A percentile compares a stretch with the other conserved stretches of the same genome.
phyloP scores from a whole-genome alignment of 495 filamentous ascomycete genomes.

The Clohesyomyces aquaticus region DNA sequence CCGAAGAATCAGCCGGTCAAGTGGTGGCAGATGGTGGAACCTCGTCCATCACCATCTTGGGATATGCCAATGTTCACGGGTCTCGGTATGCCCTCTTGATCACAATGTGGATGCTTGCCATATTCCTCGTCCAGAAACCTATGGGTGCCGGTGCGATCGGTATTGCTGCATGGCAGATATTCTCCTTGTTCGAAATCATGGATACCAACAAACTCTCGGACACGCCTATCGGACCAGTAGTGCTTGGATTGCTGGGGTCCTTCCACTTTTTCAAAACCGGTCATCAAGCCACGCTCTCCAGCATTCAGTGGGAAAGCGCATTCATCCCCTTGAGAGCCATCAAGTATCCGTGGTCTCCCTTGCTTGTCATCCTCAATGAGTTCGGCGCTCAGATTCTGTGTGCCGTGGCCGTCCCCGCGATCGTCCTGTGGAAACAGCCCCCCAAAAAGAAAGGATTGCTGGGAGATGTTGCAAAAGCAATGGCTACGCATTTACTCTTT shows the following conservation, averaged over 20 bases:
- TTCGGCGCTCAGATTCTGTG: slow-evolving; percentile 88
- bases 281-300: slow-evolving; percentile 85
- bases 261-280: slow-evolving; percentile 98
- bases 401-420: slow-evolving; percentile 73
- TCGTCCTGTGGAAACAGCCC: slow-evolving; percentile 83
- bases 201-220: slow-evolving; percentile 72
- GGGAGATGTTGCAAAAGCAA: slow-evolving; percentile 67
- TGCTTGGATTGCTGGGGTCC: slow-evolving; percentile 82
- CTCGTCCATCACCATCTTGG: slow-evolving; percentile 73
- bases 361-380: slow-evolving; percentile 81
- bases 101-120: slow-evolving; percentile 71
- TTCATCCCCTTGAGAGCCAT: slow-evolving; percentile 86
- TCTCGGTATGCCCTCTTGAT: slow-evolving; percentile 87
- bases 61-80: slow-evolving; percentile 90
- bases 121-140: slow-evolving; percentile 86
- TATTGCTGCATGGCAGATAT: slow-evolving; percentile 79
- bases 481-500: slow-evolving; percentile 74
- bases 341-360: slow-evolving; percentile 84
- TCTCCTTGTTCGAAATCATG: slow-evolving; percentile 85
- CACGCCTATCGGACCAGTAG: slow-evolving; percentile 78
- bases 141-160: slow-evolving; percentile 87
- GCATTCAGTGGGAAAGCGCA: slow-evolving; percentile 96
- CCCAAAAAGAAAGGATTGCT: slow-evolving; percentile 61
- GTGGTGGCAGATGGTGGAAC: slow-evolving; percentile 48
- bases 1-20: slow-evolving; percentile 28